Evolutionary conservation across 2,329 filamentous ascomycete species (phyloP).

Genomic region (Thielaviopsis musarum): DNA sequence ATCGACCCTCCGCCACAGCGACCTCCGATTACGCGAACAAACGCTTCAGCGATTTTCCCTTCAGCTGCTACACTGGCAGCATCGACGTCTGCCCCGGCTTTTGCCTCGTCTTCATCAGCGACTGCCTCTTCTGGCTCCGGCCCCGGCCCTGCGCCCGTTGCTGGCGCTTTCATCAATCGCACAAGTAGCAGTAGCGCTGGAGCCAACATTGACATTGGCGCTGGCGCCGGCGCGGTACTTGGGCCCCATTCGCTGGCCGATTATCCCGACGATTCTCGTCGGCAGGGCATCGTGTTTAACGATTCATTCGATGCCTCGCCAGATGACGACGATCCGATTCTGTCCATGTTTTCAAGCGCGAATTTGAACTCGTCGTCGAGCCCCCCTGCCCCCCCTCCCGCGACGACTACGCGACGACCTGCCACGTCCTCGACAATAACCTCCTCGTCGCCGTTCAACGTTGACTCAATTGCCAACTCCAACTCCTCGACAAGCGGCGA

Average conservation of each 20-base stretch:
- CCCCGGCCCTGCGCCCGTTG: constrained; percentile 8
- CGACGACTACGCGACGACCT: neutral
- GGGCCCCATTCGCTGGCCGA: constrained; percentile 13
- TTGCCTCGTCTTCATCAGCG: neutral
- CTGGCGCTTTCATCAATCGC: neutral
- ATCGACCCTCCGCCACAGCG: neutral
- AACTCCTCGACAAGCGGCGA: neutral
- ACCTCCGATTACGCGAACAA: neutral
- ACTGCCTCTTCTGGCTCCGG: constrained; percentile 17
- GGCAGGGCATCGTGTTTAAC: constrained; percentile 45
- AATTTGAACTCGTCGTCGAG: constrained; percentile 17
- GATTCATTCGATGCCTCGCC: constrained; percentile 35
- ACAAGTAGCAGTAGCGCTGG: neutral
- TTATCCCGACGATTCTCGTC: constrained; percentile 24
- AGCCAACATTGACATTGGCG: neutral
- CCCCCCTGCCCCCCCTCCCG: constrained; percentile 16
- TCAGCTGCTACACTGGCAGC: neutral
- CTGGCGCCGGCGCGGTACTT: neutral
- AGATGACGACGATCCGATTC: constrained; percentile 17
- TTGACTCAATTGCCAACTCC: neutral
- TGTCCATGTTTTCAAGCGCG: neutral
- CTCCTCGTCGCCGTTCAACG: neutral
- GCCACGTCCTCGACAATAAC: neutral
- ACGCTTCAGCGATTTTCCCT: neutral
- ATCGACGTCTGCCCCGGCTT: neutral